Percentiles rank a stretch among this genome's conserved stretches.
Conservation (phyloP, 345 rosid species). For the Combretum micranthum region DNA sequence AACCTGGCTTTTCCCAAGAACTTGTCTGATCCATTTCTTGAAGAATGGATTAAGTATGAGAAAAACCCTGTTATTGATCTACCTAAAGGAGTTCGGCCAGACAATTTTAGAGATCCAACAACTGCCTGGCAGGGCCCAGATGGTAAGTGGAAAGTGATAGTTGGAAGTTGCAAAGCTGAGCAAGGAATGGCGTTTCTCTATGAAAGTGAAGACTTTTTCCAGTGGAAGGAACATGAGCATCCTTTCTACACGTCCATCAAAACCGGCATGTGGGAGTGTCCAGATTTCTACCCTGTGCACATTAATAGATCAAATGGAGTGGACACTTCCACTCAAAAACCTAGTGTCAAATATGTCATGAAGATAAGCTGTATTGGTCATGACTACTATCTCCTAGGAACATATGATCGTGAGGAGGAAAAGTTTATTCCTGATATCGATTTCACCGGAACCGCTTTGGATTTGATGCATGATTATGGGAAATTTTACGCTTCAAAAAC, state of each 20-base stretch:
- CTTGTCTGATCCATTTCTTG: constrained; percentile 49
- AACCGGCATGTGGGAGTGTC: constrained; percentile 70
- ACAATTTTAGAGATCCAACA: no score
- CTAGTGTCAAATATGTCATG: constrained; percentile 42
- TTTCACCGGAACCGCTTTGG: constrained; percentile 27
- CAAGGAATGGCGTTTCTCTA: constrained; percentile 40
- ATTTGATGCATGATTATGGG: constrained; percentile 57
- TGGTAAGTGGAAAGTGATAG: constrained; percentile 32
- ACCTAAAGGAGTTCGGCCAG: constrained; percentile 24
- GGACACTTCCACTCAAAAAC: constrained; percentile 35
- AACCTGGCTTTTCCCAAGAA: constrained; percentile 53
- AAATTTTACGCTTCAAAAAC: constrained; percentile 62
- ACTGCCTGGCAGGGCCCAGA: constrained; percentile 50
- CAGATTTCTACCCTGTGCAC: constrained; percentile 51
- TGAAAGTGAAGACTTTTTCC: no score
- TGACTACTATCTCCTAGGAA: constrained; percentile 54
- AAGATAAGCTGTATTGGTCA: no score
- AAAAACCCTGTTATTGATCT: constrained; percentile 48
- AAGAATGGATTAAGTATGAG: constrained; percentile 47
- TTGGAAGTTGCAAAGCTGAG: constrained; percentile 23
- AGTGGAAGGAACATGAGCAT: constrained; percentile 26
- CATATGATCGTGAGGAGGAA: constrained; percentile 31
- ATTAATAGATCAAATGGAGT: constrained; percentile 24
- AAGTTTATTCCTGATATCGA: constrained; percentile 31
- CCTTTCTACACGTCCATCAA: constrained; percentile 26